Base-by-base conservation (phyloP, 768 basidiomycete genomes). In the Wakefieldia striispora region DNA sequence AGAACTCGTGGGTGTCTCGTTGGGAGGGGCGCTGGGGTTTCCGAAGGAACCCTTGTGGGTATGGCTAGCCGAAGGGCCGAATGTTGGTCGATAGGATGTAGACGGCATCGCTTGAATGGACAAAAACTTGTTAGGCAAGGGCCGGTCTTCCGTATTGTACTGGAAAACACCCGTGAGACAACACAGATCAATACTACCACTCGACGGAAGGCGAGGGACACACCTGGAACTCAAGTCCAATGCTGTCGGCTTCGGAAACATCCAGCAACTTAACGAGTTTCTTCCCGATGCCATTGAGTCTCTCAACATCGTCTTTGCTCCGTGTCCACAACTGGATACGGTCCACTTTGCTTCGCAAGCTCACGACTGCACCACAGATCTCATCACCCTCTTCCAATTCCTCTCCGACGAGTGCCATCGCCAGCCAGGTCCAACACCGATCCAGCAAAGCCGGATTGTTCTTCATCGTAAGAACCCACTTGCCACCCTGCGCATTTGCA, bases 401-500 rank as follows among this genome's bases (percentile, higher is more conserved):
- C 63, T 62, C 55, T 9, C 60, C 94, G 10, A 97, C 88, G 12
- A 97, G 78, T 4, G 89, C 91, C 87, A 95, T 92, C 27, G 88
- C 84, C 17, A 95, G 75, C 83, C 91, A 93, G 40, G 77, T 78
- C 93, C 94, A 97, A 67, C 86, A 91, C 33, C 88, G 77, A 73
- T 97, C 93, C 43, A 95, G 72, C 58, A 93, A 66, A 40, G 70
- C 68, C 3, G 90, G 83, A 56, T 86, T 88, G 59, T 86, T 85
- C 74, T 88, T 87, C 86, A 95, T 91, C 60, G 91, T 91, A 49
- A 97, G 69, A 17, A 94, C 91, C 94, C 94, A 97, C 72, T 94
- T 95, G 31, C 94, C 94, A 17, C 94, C 94, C 45, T 86, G 80
- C 21, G 89, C 88, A 62, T 97, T 97, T 46, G 91, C 89, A 26